Percentiles rank a stretch among this genome's conserved stretches.
Evolutionary conservation across 768 basidiomycete species (phyloP).

Genomic region (Auricularia heimuer): DNA sequence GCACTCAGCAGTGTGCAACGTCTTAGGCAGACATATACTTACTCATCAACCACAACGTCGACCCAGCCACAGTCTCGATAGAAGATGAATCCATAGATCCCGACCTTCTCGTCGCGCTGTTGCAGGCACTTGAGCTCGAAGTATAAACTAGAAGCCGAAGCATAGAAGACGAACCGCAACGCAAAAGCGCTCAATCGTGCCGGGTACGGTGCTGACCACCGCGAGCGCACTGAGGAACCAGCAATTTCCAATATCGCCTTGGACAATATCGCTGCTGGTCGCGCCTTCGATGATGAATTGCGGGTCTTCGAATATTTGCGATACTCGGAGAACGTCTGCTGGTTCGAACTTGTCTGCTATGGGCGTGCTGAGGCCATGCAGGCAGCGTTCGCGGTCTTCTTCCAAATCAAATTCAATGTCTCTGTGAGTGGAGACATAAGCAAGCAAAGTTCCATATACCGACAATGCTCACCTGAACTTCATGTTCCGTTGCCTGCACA

Average conservation of each 20-base stretch:
- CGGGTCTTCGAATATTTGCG: constrained; percentile 42
- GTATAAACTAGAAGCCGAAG: not conserved
- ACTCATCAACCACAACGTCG: constrained; percentile 50
- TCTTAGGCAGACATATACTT: constrained; percentile 12
- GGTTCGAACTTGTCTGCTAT: constrained; percentile 16
- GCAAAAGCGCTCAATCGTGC: constrained; percentile 42
- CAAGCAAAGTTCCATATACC: not conserved
- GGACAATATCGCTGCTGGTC: constrained; percentile 35
- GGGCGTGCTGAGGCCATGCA: constrained; percentile 26
- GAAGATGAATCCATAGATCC: constrained; percentile 52
- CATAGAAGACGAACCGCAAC: constrained; percentile 29
- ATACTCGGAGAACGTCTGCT: constrained; percentile 37
- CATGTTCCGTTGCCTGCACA: constrained; percentile 38
- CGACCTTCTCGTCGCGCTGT: constrained; percentile 41
- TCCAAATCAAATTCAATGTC: constrained; percentile 49
- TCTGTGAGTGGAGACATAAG: constrained; percentile 19
- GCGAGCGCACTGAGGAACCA: constrained; percentile 46
- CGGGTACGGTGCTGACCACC: constrained; percentile 34
- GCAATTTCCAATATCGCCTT: constrained; percentile 43
- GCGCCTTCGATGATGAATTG: constrained; percentile 28
- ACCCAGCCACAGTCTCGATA: constrained; percentile 44
- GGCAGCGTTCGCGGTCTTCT: constrained; percentile 29
- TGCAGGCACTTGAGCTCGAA: not conserved
- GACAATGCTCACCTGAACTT: constrained; percentile 35
- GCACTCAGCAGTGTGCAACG: not conserved